Conservation (phyloP, 2,329 filamentous ascomycete genomes). For the Penicillium frequentans region DNA sequence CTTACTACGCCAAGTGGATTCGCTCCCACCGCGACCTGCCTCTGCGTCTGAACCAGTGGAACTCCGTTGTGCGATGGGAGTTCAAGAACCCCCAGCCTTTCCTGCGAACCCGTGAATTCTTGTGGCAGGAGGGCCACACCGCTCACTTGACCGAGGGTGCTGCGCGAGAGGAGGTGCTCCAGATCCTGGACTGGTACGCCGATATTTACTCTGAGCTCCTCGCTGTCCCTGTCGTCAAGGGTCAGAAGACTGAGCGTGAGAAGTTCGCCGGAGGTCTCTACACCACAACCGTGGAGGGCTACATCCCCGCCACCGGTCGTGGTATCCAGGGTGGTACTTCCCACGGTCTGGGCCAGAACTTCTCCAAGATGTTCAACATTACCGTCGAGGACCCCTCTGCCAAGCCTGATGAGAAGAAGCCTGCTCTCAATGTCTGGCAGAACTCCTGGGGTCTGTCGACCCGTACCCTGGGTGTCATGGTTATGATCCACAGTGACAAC, state of each 20-base stretch:
- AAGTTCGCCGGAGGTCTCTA: slow-evolving; percentile 97
- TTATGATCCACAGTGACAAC: slow-evolving; percentile 96
- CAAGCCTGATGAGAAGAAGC: slow-evolving; percentile 70
- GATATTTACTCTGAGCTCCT: slow-evolving; percentile 90
- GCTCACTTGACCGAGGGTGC: slow-evolving; percentile 83
- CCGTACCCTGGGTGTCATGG: slow-evolving; percentile 96
- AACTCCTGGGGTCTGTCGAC: slow-evolving; percentile 99
- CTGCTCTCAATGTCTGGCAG: slow-evolving; percentile 89
- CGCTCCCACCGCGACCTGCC: slow-evolving; percentile 93
- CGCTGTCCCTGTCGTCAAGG: slow-evolving; percentile 91
- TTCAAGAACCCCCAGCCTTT: slow-evolving; percentile 89
- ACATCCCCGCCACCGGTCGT: slow-evolving; percentile 91
- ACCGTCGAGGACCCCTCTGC: slow-evolving; percentile 75
- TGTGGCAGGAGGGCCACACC: slow-evolving; percentile 97
- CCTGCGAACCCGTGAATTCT: slow-evolving; percentile 87
- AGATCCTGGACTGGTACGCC: slow-evolving; percentile 93
- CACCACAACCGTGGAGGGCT: slow-evolving; percentile 95
- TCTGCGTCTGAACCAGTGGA: slow-evolving; percentile 95
- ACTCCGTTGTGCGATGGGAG: slow-evolving; percentile 93
- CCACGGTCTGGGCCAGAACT: slow-evolving; percentile 94
- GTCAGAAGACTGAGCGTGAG: slow-evolving; percentile 94
- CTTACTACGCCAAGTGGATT: slow-evolving; percentile 67
- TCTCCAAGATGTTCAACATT: slow-evolving; percentile 99
- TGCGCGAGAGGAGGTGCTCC: slow-evolving; percentile 80
- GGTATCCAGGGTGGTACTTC: slow-evolving; percentile 96